phyloP scores from a whole-genome alignment of 2,329 filamentous ascomycete species.

The Lachnellula hyalina region DNA sequence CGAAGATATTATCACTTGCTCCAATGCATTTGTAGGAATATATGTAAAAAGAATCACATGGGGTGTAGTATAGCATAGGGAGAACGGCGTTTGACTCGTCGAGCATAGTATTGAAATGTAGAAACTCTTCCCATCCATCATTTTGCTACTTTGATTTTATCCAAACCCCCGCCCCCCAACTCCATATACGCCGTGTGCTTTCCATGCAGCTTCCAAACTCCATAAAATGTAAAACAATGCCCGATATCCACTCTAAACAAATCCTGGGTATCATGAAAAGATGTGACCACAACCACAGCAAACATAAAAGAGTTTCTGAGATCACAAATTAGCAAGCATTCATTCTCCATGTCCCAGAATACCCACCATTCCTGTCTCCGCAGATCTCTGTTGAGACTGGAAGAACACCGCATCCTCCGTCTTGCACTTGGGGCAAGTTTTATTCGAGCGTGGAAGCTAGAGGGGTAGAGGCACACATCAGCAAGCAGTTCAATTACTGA shows the following conservation, averaged over 20 bases:
- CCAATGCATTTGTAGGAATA: constrained; percentile 64
- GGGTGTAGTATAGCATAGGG: constrained; percentile 27
- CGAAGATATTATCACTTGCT: constrained; percentile 94
- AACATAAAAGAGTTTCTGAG: constrained; percentile 84
- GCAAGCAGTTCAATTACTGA: constrained; percentile 26
- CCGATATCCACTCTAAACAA: constrained; percentile 3
- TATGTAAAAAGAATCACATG: constrained; percentile 12
- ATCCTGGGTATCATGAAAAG: constrained; percentile 48
- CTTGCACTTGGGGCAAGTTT: constrained; percentile 76
- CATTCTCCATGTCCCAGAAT: background rate
- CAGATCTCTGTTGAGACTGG: constrained; percentile 94
- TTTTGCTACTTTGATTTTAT: background rate
- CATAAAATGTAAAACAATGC: background rate
- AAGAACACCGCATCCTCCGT: constrained; percentile 95
- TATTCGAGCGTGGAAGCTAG: constrained; percentile 87
- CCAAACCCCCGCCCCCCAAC: constrained; percentile 4
- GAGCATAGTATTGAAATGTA: constrained; percentile 14
- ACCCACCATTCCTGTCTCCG: constrained; percentile 96
- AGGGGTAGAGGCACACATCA: constrained; percentile 37
- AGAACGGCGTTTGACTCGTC: constrained; percentile 17
- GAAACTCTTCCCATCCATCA: constrained; percentile 7
- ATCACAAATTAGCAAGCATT: constrained; percentile 22
- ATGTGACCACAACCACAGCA: constrained; percentile 92
- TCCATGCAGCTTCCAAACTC: constrained; percentile 1
- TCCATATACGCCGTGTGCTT: background rate